These are phyloP conservation scores for Leptoxyphium fumago DNA, from an alignment of 2,329 filamentous ascomycete species.

Conservation along the genomic window DNA sequence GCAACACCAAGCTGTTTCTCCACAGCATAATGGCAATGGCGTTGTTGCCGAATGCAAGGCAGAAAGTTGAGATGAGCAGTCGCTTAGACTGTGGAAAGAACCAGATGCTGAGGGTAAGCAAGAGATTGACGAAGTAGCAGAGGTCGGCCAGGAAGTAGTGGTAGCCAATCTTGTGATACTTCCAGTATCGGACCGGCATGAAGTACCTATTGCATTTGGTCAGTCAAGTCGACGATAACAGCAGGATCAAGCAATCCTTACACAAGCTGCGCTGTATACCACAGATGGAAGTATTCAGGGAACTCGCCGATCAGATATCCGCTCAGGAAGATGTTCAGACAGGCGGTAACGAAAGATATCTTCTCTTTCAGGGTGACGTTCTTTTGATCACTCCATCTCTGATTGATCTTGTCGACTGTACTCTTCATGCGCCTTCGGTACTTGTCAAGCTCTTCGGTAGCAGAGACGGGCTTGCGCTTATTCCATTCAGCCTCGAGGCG, in stretches of 20 bases:
- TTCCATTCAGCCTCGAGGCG: constrained; percentile 89
- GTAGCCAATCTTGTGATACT: constrained; percentile 80
- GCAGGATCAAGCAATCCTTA: constrained; percentile 5
- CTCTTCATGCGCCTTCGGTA: constrained; percentile 77
- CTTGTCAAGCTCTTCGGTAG: constrained; percentile 83
- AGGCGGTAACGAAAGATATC: constrained; percentile 86
- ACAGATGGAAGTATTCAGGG: constrained; percentile 76
- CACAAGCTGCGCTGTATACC: constrained; percentile 46
- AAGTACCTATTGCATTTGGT: constrained; percentile 50
- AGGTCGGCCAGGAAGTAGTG: constrained; percentile 96
- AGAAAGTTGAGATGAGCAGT: constrained; percentile 83
- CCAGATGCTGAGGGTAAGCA: constrained; percentile 74
- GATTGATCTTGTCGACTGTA: constrained; percentile 75
- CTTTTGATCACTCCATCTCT: constrained; percentile 78
- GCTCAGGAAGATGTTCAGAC: constrained; percentile 94
- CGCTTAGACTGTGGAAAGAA: constrained; percentile 80
- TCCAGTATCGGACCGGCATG: constrained; percentile 89
- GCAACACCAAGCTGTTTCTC: constrained; percentile 96
- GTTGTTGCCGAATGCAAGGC: constrained; percentile 89
- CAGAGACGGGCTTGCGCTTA: constrained; percentile 58
- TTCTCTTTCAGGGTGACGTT: constrained; percentile 85
- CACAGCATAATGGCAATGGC: constrained; percentile 97
- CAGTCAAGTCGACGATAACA: constrained; percentile 2
- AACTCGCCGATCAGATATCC: constrained; percentile 81
- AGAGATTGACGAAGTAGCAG: constrained; percentile 94